These are phyloP conservation scores for Nannochloropsis gaditana DNA, from an alignment of 108 stramenopile genomes.

Conservation along the genomic window DNA sequence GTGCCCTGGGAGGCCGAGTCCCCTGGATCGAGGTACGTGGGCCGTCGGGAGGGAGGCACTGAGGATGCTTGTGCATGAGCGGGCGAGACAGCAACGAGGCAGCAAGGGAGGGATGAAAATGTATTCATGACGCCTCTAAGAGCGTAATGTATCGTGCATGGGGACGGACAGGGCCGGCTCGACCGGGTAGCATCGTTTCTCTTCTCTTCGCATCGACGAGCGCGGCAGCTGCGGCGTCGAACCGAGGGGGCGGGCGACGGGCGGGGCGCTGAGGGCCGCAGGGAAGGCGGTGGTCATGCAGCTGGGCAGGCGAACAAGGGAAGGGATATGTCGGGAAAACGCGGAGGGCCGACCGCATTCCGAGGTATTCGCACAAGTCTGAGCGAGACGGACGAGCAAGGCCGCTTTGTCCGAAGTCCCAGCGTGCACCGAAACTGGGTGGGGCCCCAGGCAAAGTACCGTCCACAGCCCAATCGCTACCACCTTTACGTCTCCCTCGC, in stretches of 20 bases:
- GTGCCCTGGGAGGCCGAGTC: background rate
- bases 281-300: too few relatives aligned
- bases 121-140: too few relatives aligned
- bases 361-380: slow-evolving; percentile 12
- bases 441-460: slow-evolving; percentile 20
- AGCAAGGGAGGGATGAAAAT: background rate
- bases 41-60: background rate
- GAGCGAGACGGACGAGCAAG: slow-evolving; percentile 29
- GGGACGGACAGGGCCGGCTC: too few relatives aligned
- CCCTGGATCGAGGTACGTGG: slow-evolving; percentile 2
- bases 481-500: slow-evolving; percentile 58
- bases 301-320: too few relatives aligned
- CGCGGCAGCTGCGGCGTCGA: too few relatives aligned
- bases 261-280: too few relatives aligned
- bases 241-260: too few relatives aligned
- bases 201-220: too few relatives aligned
- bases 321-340: background rate
- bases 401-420: slow-evolving; percentile 35
- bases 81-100: background rate
- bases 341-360: background rate
- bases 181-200: too few relatives aligned
- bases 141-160: too few relatives aligned
- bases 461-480: slow-evolving; percentile 54
- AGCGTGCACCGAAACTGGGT: slow-evolving; percentile 31
- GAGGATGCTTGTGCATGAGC: background rate